Percentiles rank a stretch among this genome's conserved stretches.
phyloP scores from a whole-genome alignment of 371 early-diverging fungal genomes.

The Cladochytrium tenue region DNA sequence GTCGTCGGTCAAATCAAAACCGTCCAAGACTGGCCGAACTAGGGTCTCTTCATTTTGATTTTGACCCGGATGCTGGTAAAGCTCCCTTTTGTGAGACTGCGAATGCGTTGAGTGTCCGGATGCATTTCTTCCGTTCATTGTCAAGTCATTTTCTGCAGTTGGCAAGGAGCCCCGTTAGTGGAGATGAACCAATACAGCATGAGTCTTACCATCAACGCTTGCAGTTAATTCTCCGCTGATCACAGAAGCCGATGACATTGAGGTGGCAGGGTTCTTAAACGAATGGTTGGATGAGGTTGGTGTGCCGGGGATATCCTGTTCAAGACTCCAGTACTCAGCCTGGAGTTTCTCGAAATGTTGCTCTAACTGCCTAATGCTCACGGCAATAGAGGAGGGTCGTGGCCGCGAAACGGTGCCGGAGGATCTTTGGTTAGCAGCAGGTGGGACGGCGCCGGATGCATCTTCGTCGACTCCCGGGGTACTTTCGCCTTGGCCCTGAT shows the following conservation, averaged over 20 bases:
- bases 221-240: too few species aligned
- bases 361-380: not conserved
- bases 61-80: not conserved
- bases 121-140: not conserved
- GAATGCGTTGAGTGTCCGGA: not conserved
- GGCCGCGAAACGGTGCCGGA: not conserved
- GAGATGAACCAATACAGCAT: too few species aligned
- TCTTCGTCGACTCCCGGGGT: not conserved
- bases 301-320: not conserved
- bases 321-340: not conserved
- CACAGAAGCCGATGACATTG: not conserved
- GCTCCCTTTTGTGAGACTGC: not conserved
- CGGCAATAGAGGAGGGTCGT: not conserved
- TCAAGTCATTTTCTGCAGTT: not conserved
- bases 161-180: too few species aligned
- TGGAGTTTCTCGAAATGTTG: not conserved
- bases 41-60: not conserved
- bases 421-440: not conserved
- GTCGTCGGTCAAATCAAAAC: not conserved
- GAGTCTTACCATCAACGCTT: too few species aligned
- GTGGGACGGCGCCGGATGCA: not conserved
- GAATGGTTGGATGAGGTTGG: not conserved
- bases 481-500: not conserved
- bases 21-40: not conserved
- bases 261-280: not conserved